These are phyloP conservation scores for Erythrophleum fordii DNA, from an alignment of 306 rosid species.

Conservation along the genomic window DNA sequence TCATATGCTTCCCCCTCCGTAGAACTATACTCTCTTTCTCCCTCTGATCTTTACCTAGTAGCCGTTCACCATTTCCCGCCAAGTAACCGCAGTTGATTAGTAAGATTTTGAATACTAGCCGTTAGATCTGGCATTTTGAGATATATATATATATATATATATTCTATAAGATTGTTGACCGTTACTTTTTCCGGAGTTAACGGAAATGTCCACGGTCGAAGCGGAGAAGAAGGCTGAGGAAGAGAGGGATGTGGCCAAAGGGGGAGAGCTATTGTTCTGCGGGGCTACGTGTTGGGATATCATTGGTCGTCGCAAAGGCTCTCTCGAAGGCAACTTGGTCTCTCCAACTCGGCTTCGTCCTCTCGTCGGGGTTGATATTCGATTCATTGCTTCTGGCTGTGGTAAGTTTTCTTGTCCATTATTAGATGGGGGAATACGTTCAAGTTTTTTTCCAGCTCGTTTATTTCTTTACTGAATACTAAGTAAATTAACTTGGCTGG, in stretches of 20 bases:
- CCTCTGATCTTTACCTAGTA: slow-evolving; percentile 52
- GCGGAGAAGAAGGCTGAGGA: slow-evolving; percentile 65
- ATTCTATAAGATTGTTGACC: slow-evolving; percentile 32
- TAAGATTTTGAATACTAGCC: slow-evolving; percentile 60
- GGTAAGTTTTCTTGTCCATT: slow-evolving; percentile 44
- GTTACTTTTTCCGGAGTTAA: slow-evolving; percentile 54
- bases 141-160: no score
- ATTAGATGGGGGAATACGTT: no score
- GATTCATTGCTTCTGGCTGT: slow-evolving; percentile 83
- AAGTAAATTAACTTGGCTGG: neutral
- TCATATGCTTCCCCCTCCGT: slow-evolving; percentile 43
- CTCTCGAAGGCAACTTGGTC: slow-evolving; percentile 74
- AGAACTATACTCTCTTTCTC: slow-evolving; percentile 38
- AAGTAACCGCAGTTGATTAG: no score
- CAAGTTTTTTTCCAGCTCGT: neutral
- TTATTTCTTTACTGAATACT: neutral
- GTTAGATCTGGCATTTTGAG: slow-evolving; percentile 58
- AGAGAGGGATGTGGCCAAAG: slow-evolving; percentile 44
- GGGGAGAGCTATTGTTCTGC: slow-evolving; percentile 89
- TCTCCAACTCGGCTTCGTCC: slow-evolving; percentile 92
- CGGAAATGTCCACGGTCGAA: slow-evolving; percentile 75
- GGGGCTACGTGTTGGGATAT: slow-evolving; percentile 89
- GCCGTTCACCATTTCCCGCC: slow-evolving; percentile 78
- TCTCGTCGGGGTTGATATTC: slow-evolving; percentile 70
- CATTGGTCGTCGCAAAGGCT: slow-evolving; percentile 73